Conservation (phyloP, 2,329 filamentous ascomycete species). For the Cadophora sp. region DNA sequence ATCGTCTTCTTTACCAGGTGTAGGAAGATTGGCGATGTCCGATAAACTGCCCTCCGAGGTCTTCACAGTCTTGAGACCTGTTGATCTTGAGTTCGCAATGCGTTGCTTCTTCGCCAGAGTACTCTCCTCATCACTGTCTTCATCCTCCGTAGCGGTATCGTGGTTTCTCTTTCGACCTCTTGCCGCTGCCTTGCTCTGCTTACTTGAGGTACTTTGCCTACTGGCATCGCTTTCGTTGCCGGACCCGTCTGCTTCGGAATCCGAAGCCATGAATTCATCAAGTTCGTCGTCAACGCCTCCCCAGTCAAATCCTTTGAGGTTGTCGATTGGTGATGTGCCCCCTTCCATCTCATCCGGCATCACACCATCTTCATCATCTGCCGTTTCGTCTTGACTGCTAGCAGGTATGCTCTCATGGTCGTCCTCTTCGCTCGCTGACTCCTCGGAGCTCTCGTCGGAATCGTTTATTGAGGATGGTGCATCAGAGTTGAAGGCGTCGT, state of each 20-base stretch:
- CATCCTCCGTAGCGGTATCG: constrained; percentile 49
- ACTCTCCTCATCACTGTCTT: constrained; percentile 57
- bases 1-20: constrained; percentile 51
- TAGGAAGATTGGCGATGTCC: constrained; percentile 49
- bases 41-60: constrained; percentile 49
- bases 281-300: constrained; percentile 73
- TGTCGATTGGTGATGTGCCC: constrained; percentile 61
- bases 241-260: constrained; percentile 54
- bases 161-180: constrained; percentile 43
- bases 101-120: constrained; percentile 59
- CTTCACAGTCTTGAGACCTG: constrained; percentile 54
- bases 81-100: constrained; percentile 54
- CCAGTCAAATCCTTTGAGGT: constrained; percentile 66
- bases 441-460: constrained; percentile 48
- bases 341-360: constrained; percentile 58
- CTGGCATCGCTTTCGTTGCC: constrained; percentile 34
- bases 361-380: constrained; percentile 54
- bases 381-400: constrained; percentile 46
- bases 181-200: constrained; percentile 31
- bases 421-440: constrained; percentile 47
- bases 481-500: constrained; percentile 53
- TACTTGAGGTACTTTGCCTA: constrained; percentile 33
- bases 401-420: constrained; percentile 42
- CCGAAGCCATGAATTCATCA: constrained; percentile 72
- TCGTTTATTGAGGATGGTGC: constrained; percentile 52